A percentile compares a stretch with the other conserved stretches of the same genome.
Evolutionary conservation across 2,329 filamentous ascomycete species (phyloP).

Genomic region (Verticillium albo-atrum): DNA sequence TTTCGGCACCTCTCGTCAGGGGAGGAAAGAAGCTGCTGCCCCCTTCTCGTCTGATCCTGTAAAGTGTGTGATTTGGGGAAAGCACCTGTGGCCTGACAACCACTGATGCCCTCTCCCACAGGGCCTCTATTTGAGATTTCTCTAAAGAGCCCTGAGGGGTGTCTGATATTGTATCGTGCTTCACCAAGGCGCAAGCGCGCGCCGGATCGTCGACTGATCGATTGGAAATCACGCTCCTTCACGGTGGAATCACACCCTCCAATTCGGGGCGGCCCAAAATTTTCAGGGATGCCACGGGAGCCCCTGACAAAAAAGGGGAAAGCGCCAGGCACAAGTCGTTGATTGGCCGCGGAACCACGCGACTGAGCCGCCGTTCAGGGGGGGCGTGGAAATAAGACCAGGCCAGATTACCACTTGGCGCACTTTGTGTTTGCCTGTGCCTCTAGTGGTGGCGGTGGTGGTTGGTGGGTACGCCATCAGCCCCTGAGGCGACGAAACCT

Average conservation of each 20-base stretch:
- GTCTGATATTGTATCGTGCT: too few species aligned
- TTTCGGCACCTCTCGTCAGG: too few species aligned
- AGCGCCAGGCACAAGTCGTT: conserved; percentile 32
- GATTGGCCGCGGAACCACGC: conserved; percentile 34
- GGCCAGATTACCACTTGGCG: conserved; percentile 7
- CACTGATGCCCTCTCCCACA: too few species aligned
- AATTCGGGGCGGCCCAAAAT: background rate
- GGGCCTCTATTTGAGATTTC: too few species aligned
- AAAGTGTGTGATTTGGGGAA: too few species aligned
- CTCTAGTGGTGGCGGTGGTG: conserved; percentile 1
- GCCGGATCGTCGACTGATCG: background rate
- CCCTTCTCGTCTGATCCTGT: too few species aligned
- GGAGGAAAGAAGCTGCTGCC: too few species aligned
- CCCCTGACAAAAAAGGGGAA: conserved; percentile 18
- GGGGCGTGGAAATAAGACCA: conserved; percentile 10
- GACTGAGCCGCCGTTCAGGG: conserved; percentile 19
- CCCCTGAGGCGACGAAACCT: background rate
- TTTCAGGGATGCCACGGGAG: background rate
- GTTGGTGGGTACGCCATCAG: conserved; percentile 1
- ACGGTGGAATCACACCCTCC: background rate
- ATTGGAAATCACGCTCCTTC: background rate
- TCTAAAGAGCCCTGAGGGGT: too few species aligned
- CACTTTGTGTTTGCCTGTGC: conserved; percentile 5
- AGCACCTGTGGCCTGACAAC: too few species aligned
- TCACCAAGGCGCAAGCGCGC: too few species aligned